Base-by-base conservation (phyloP, 192 early-diverging fungal genomes). In the Rhizoclosmatium globosum region DNA sequence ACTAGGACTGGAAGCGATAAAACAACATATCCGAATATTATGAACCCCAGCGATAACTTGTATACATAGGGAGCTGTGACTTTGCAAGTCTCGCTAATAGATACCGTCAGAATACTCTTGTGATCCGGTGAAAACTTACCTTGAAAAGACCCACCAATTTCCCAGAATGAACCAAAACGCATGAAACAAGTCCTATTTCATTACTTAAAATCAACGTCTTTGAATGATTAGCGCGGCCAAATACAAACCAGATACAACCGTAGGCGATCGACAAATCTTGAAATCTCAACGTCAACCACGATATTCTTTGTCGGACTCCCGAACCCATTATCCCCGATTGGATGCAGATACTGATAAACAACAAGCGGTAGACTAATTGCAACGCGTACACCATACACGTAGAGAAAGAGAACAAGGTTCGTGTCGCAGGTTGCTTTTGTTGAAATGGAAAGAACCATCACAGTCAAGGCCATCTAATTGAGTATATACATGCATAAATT, bases 11-110 rank as follows among this genome's bases (percentile, higher is more conserved):
- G 92, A 9, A 93, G 79, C 6, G 86, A 71, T 47, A 94, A 82
- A 46, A 93, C 87, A 46, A 92, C 64, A 46, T 93, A 94, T 4
- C 93, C 92, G 17, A 92, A 61, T 3, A 91, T 68, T 56, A 94
- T 85, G 85, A 91, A 91, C 59, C 88, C 81, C 17, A 94, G 77
- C 9, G 89, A 85, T 1, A 86, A 76, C 44, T 90, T 89, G 74
- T 90, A 92, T 4, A 94, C 81, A 48, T 76, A 74, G 2, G 90
- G 90, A 47, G 93, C 90, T 48, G 75, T 79, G 0, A 57, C 2
- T 31, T 80, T 78, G 74, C 89, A 92, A 9, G 57, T 66, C 11
- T 76, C 56, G 59, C 82, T 83, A 39, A 81, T 78, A 21, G 89
- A 81, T 21, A 88, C 85, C 19, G 85, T 82, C 74, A 88, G 78